phyloP scores from a whole-genome alignment of 2,329 filamentous ascomycete genomes.

The Blastomyces silverae region DNA sequence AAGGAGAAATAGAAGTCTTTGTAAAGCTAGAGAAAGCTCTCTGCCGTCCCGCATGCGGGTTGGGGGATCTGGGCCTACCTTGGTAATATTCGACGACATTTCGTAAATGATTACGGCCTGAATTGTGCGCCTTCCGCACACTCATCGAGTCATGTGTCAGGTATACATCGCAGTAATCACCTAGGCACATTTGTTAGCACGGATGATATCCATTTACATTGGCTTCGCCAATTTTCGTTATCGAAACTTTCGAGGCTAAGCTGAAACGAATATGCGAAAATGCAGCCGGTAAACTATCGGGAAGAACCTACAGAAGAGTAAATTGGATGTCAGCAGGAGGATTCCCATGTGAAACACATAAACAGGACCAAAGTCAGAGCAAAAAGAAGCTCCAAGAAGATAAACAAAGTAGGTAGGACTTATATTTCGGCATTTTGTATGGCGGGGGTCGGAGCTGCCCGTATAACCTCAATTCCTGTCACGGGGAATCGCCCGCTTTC shows the following conservation, averaged over 20 bases:
- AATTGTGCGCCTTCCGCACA: slow-evolving; percentile 97
- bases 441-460: background rate
- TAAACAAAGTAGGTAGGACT: slow-evolving; percentile 36
- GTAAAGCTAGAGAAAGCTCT: background rate
- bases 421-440: slow-evolving; percentile 78
- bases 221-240: background rate
- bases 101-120: slow-evolving; percentile 88
- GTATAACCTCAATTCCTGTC: slow-evolving; percentile 1
- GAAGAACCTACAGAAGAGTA: slow-evolving; percentile 62
- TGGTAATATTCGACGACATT: slow-evolving; percentile 99
- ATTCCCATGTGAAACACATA: slow-evolving; percentile 2
- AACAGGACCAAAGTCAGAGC: background rate
- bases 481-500: background rate
- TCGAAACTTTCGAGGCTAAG: slow-evolving; percentile 22
- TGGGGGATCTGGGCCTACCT: slow-evolving; percentile 46
- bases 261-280: slow-evolving; percentile 4
- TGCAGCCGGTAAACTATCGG: background rate
- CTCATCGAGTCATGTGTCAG: slow-evolving; percentile 99
- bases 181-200: slow-evolving; percentile 27
- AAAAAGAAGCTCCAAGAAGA: slow-evolving; percentile 11
- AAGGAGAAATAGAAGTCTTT: background rate
- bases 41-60: background rate
- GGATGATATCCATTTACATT: background rate
- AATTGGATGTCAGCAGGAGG: slow-evolving; percentile 35
- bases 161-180: slow-evolving; percentile 99